Evolutionary conservation across 1,139 yeast genomes (phyloP).

Genomic region (Taphrina communis): DNA sequence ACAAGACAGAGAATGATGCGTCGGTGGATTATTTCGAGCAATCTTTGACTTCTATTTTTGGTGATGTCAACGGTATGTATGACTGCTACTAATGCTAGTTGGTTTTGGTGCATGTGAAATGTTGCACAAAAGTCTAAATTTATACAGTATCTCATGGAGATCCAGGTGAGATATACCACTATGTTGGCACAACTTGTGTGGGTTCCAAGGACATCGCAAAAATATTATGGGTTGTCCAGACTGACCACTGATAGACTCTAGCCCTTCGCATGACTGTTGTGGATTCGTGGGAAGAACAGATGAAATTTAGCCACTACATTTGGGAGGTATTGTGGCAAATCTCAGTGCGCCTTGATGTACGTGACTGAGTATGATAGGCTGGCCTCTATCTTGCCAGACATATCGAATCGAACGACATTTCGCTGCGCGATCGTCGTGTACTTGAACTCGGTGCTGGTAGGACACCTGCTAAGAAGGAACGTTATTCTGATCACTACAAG

Average conservation of each 20-base stretch:
- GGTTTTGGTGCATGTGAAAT: too few species aligned
- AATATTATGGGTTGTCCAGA: not conserved
- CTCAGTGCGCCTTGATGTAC: too few species aligned
- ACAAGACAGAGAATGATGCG: not conserved
- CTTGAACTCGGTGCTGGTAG: constrained; percentile 33
- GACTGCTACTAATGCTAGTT: not conserved
- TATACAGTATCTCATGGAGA: constrained; percentile 32
- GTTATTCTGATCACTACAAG: not conserved
- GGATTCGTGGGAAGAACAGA: constrained; percentile 19
- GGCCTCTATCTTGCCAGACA: constrained; percentile 11
- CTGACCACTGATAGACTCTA: constrained; percentile 1
- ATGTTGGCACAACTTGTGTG: constrained; percentile 1
- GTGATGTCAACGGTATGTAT: constrained; percentile 19
- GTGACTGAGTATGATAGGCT: constrained; percentile 14
- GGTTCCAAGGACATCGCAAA: not conserved
- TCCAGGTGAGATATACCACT: constrained; percentile 19
- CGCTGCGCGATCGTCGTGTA: constrained; percentile 2
- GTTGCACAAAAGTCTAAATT: too few species aligned
- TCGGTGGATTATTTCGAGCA: constrained; percentile 9
- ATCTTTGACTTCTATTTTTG: constrained; percentile 28
- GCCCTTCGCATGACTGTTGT: constrained; percentile 8
- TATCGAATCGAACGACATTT: constrained; percentile 6
- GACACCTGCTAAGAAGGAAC: not conserved
- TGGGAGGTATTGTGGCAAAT: constrained; percentile 14
- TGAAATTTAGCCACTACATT: constrained; percentile 28